Conservation (phyloP, 2,329 filamentous ascomycete species). For the Fusarium incarnatum region DNA sequence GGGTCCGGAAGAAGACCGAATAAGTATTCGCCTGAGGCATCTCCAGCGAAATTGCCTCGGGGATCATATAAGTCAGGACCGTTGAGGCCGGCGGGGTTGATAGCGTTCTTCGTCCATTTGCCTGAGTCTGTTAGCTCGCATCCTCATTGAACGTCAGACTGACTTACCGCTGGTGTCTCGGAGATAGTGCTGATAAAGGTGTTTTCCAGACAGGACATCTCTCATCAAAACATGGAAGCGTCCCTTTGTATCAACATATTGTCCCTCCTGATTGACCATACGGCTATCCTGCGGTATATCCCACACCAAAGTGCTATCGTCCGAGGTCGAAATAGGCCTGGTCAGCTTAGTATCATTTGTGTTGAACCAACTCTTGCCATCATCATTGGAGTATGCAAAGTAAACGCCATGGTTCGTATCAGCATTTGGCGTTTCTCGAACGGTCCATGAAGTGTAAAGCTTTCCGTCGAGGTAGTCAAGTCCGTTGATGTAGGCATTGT, state of each 20-base stretch:
- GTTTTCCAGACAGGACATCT: constrained; percentile 18
- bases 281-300: constrained; percentile 31
- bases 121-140: neutral
- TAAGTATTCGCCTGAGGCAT: constrained; percentile 20
- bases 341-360: constrained; percentile 14
- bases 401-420: constrained; percentile 35
- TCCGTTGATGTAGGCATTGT: constrained; percentile 36
- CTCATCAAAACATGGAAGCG: constrained; percentile 34
- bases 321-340: constrained; percentile 23
- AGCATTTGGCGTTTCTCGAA: constrained; percentile 30
- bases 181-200: constrained; percentile 32
- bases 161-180: constrained; percentile 1
- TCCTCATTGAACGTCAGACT: fast-evolving
- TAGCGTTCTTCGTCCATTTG: constrained; percentile 31
- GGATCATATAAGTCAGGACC: constrained; percentile 33
- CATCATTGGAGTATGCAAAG: constrained; percentile 35
- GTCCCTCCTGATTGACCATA: constrained; percentile 36
- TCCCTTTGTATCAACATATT: constrained; percentile 21
- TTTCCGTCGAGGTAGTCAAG: constrained; percentile 25
- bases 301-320: constrained; percentile 26
- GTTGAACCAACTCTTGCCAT: constrained; percentile 32
- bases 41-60: constrained; percentile 31
- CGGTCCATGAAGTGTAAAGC: constrained; percentile 34
- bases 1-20: constrained; percentile 23
- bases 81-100: constrained; percentile 18